A percentile compares a stretch with the other conserved stretches of the same genome.
These are phyloP conservation scores for Aspergillus sparsus DNA, from an alignment of 495 filamentous ascomycete genomes.

Conservation along the genomic window DNA sequence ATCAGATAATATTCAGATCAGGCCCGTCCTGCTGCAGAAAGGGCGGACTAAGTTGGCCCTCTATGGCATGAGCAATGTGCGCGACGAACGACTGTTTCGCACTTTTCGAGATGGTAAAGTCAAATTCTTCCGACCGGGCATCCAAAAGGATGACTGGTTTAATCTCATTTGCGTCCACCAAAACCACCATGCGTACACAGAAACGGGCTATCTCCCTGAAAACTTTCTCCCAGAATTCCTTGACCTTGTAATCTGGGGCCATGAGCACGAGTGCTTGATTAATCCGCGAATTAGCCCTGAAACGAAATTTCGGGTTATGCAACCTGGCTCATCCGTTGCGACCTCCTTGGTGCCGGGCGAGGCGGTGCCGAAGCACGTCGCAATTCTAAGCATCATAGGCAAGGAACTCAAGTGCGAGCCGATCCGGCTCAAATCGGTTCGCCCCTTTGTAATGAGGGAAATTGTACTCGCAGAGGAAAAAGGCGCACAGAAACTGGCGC, in stretches of 20 bases:
- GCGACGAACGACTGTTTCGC: conserved; percentile 90
- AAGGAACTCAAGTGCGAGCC: conserved; percentile 79
- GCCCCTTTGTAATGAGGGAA: conserved; percentile 87
- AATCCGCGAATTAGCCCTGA: conserved; percentile 79
- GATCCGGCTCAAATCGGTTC: conserved; percentile 81
- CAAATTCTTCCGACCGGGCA: conserved; percentile 83
- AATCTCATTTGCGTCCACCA: conserved; percentile 96
- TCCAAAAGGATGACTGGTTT: conserved; percentile 91
- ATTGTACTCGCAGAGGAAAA: conserved; percentile 75
- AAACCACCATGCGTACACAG: conserved; percentile 89
- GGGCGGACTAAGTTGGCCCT: conserved; percentile 91
- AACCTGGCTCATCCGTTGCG: conserved; percentile 93
- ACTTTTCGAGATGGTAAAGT: conserved; percentile 93
- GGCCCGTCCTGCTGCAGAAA: conserved; percentile 91
- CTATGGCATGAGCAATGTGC: conserved; percentile 94
- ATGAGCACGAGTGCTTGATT: conserved; percentile 96
- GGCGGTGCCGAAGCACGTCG: conserved; percentile 87
- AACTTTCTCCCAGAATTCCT: conserved; percentile 91
- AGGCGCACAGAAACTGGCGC: conserved; percentile 72
- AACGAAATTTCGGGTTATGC: conserved; percentile 92
- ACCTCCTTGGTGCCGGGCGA: conserved; percentile 91
- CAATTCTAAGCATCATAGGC: conserved; percentile 80
- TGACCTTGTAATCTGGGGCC: conserved; percentile 93
- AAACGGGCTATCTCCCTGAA: conserved; percentile 89
- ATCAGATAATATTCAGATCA: conserved; percentile 87